phyloP scores from a whole-genome alignment of 306 rosid genomes.

The Fragaria nilgerrensis region DNA sequence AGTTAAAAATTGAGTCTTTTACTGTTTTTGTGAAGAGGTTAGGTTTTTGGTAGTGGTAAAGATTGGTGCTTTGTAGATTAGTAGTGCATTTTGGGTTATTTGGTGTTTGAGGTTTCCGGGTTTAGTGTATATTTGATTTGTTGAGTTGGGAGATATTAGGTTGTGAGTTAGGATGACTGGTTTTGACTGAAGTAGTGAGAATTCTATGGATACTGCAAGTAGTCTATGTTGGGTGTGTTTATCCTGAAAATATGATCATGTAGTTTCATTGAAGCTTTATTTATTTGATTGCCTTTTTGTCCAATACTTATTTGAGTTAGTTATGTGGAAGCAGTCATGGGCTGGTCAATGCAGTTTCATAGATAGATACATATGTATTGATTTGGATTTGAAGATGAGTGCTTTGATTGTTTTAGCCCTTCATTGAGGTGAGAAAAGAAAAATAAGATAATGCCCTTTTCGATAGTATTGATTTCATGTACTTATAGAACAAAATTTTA shows the following conservation, averaged over 20 bases:
- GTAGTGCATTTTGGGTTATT: constrained; percentile 14
- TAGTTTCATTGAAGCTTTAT: neutral
- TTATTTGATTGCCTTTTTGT: neutral
- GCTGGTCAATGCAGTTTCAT: neutral
- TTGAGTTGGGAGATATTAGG: neutral
- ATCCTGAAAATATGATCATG: neutral
- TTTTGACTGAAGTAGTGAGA: neutral
- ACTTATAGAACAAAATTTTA: neutral
- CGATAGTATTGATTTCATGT: neutral
- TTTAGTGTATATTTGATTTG: neutral
- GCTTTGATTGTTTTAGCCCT: neutral
- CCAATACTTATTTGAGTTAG: neutral
- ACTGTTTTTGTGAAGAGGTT: no score
- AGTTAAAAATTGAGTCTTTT: neutral
- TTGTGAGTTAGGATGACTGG: neutral
- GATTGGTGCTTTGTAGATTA: neutral
- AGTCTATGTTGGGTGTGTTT: neutral
- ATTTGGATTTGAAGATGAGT: neutral
- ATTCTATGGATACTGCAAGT: neutral
- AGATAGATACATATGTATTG: neutral
- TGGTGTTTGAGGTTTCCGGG: constrained; percentile 16
- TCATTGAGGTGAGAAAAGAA: neutral
- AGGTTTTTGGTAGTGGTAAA: neutral
- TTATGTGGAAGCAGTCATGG: neutral
- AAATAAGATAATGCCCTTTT: neutral